Percentiles rank a stretch among this genome's conserved stretches.
phyloP scores from a whole-genome alignment of 2,329 filamentous ascomycete genomes.

The Mycogone perniciosa region DNA sequence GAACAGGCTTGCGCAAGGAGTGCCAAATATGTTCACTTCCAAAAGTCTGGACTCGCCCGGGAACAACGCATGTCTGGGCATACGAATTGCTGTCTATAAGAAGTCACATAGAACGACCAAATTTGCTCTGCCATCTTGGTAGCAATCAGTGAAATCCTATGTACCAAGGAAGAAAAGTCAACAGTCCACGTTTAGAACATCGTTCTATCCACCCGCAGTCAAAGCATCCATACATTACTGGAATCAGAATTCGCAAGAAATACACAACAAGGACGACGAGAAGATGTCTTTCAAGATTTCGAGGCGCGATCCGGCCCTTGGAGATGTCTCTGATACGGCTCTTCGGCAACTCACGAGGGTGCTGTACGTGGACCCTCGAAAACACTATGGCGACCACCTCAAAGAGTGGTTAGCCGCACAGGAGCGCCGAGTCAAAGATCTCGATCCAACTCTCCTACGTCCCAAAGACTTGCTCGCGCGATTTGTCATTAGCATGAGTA shows the following conservation, averaged over 20 bases:
- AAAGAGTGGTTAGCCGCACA: conserved; percentile 32
- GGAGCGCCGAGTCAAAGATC: conserved; percentile 13
- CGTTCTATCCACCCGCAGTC: too few relatives aligned
- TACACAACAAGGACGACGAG: neutral
- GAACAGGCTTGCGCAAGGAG: too few relatives aligned
- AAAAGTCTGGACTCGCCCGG: too few relatives aligned
- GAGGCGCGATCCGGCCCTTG: conserved; percentile 13
- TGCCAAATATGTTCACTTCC: neutral
- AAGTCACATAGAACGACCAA: too few relatives aligned
- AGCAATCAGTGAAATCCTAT: too few relatives aligned
- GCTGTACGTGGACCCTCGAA: conserved; percentile 30
- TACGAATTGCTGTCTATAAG: too few relatives aligned
- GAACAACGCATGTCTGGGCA: too few relatives aligned
- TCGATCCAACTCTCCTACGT: conserved; percentile 17
- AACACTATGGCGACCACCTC: conserved; percentile 19
- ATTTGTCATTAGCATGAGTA: conserved; percentile 24
- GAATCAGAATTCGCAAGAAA: neutral
- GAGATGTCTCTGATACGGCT: conserved; percentile 18
- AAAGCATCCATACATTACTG: neutral
- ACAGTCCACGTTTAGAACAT: neutral
- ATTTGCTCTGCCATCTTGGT: too few relatives aligned
- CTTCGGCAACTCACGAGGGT: conserved; percentile 30
- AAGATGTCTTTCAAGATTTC: conserved; percentile 16
- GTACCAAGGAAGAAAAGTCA: too few relatives aligned
- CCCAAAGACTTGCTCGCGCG: conserved; percentile 27